These are phyloP conservation scores for Phytophthora foliorum DNA, from an alignment of 352 stramenopile genomes.

Conservation along the genomic window DNA sequence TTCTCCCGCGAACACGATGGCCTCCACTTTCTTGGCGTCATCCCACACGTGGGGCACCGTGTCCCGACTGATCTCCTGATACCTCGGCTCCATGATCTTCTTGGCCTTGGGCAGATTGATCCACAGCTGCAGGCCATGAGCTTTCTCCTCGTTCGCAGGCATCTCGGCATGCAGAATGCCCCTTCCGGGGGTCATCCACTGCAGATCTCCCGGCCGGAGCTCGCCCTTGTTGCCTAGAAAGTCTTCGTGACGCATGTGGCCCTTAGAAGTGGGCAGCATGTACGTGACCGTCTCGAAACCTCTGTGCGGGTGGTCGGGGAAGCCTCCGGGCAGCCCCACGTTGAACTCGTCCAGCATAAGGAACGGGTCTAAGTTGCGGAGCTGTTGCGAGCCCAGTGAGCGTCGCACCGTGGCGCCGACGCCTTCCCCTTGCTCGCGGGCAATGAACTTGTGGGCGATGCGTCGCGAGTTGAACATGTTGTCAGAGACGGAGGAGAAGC, in stretches of 20 bases:
- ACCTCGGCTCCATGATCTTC: slow-evolving; percentile 62
- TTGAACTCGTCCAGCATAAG: slow-evolving; percentile 74
- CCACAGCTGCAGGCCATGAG: slow-evolving; percentile 63
- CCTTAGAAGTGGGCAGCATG: slow-evolving; percentile 75
- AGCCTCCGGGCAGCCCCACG: slow-evolving; percentile 74
- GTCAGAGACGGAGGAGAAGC: slow-evolving; percentile 12
- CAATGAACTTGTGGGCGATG: slow-evolving; percentile 66
- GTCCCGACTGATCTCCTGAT: slow-evolving; percentile 62
- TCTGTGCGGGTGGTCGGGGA: slow-evolving; percentile 92
- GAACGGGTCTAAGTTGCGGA: slow-evolving; percentile 63
- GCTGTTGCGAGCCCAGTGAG: slow-evolving; percentile 59
- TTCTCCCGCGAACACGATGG: slow-evolving; percentile 63
- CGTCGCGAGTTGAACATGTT: slow-evolving; percentile 45
- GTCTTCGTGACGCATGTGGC: slow-evolving; percentile 91
- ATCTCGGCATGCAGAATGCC: slow-evolving; percentile 70
- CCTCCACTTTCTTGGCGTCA: slow-evolving; percentile 48
- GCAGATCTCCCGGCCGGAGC: slow-evolving; percentile 55
- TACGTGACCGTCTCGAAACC: slow-evolving; percentile 95
- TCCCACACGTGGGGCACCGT: slow-evolving; percentile 50
- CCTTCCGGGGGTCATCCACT: slow-evolving; percentile 68
- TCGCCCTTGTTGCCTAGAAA: slow-evolving; percentile 71
- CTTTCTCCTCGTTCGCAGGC: slow-evolving; percentile 41
- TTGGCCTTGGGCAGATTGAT: slow-evolving; percentile 55
- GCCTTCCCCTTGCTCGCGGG: slow-evolving; percentile 61
- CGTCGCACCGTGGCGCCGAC: slow-evolving; percentile 64